phyloP scores from a whole-genome alignment of 2,329 filamentous ascomycete genomes.

The Fusarium siculi region DNA sequence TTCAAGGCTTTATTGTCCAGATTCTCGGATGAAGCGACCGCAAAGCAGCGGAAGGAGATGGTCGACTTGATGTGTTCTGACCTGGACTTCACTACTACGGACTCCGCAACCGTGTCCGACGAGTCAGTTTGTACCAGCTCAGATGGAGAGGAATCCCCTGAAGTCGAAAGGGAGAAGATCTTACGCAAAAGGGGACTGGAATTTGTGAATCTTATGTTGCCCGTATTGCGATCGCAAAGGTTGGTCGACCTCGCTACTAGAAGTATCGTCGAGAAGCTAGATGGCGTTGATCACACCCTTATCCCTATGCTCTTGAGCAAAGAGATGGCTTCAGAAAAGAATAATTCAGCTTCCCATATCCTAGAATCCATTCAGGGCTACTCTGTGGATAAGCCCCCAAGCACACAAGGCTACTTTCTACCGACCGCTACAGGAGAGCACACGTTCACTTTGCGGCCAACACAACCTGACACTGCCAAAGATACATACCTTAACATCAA shows the following conservation, averaged over 20 bases:
- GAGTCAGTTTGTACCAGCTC: not conserved
- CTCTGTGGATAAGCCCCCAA: not conserved
- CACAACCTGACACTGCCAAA: too few species aligned
- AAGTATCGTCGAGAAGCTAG: not conserved
- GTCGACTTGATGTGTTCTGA: not conserved
- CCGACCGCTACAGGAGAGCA: not conserved
- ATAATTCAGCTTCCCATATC: not conserved
- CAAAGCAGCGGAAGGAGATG: not conserved
- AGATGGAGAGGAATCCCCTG: not conserved
- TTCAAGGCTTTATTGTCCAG: not conserved
- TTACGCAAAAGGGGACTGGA: not conserved
- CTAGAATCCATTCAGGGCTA: not conserved
- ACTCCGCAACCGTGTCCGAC: not conserved
- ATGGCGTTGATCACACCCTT: not conserved
- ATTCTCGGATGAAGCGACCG: not conserved
- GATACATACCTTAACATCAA: not conserved
- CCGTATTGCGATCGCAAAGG: not conserved
- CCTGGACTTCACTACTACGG: accelerated
- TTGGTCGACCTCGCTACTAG: not conserved
- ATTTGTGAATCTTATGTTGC: not conserved
- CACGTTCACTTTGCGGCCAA: not conserved
- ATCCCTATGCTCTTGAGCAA: not conserved
- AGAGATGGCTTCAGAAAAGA: accelerated
- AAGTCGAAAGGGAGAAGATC: not conserved
- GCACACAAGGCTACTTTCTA: not conserved